Base-by-base conservation (phyloP, 1,284 basidiomycete genomes). In the Malassezia equina region DNA sequence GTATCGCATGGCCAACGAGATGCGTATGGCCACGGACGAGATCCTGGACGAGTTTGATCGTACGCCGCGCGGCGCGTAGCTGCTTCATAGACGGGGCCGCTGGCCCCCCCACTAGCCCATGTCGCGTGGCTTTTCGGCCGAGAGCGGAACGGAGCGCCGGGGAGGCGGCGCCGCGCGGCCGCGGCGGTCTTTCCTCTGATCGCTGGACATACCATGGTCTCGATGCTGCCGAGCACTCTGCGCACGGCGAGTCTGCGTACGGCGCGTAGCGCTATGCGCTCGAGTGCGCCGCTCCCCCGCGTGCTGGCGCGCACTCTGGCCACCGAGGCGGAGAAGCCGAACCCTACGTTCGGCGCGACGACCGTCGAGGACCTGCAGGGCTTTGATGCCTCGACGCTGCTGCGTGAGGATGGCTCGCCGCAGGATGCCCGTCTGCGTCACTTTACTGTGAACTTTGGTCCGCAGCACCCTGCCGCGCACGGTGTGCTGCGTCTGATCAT, bases 391-490 rank as follows among this genome's bases (percentile, higher is more conserved):
- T 76, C 82, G 36, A 84, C 90, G 63, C 85, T 93, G 67, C 76
- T 94, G 55, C 78, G 80, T 50, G 86, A 90, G 76, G 81, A 81
- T 2, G 84, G 83, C 11, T 80, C 82, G 23, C 79, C 83, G 56
- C 82, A 82, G 55, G 86, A 89, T 64, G 79, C 86, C n/a, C 84
- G 83, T 75, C 83, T 95, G 81, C 82, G 75, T 43, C 72, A 71
- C 55, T 75, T 75, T 47, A 75, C 74, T 32, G 69, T 75, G 59
- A 75, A 75, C 65, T 75, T 76, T 60, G 73, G 72, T 48, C 71
- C 93, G 58, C 93, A 98, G 77, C 93, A 98, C 80, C 93, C 93
- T 54, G 94, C 93, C 58, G 93, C 93, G 28, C 93, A 99, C 77
- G 93, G 93, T 76, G 94, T 99, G 77, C 82, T 99, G 52, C 88